These are phyloP conservation scores for Selaginella tamariscina DNA, from an alignment of 75 land plant genomes.

Conservation along the genomic window DNA sequence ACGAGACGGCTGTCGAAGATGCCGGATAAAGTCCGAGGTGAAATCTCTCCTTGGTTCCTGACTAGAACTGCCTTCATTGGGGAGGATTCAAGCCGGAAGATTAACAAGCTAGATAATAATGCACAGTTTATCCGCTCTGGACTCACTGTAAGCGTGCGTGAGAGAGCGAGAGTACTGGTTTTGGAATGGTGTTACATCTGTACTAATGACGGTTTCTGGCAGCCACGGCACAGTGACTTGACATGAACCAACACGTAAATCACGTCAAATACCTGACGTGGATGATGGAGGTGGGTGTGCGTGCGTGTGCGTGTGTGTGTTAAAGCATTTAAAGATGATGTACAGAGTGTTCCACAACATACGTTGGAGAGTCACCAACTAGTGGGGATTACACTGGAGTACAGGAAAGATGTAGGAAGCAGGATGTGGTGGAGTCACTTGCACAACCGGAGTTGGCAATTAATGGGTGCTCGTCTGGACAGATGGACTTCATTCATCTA, in stretches of 20 bases:
- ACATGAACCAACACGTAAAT: conserved; percentile 31
- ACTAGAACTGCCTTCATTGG: conserved; percentile 24
- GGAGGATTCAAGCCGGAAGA: conserved; percentile 33
- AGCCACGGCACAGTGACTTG: conserved; percentile 18
- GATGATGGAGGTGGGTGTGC: conserved; percentile 26
- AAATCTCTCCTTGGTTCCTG: conserved; percentile 50
- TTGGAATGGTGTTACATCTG: background rate
- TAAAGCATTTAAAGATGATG: no score
- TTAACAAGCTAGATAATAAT: conserved; percentile 32
- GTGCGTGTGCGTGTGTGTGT: no score
- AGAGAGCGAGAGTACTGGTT: background rate
- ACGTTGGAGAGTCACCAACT: conserved; percentile 42
- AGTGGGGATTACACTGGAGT: conserved; percentile 46
- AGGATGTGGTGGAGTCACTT: conserved; percentile 51
- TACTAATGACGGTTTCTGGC: background rate
- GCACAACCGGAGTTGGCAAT: conserved; percentile 28
- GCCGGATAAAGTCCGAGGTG: conserved; percentile 58
- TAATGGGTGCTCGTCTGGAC: conserved; percentile 9
- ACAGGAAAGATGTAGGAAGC: conserved; percentile 60
- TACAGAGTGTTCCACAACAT: conserved; percentile 45
- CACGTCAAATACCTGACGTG: conserved; percentile 26
- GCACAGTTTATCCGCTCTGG: conserved; percentile 29
- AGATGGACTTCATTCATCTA: conserved; percentile 31
- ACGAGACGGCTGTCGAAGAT: conserved; percentile 67
- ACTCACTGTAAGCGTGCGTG: conserved; percentile 28